A percentile compares a stretch with the other conserved stretches of the same genome.
These are phyloP conservation scores for Coniosporium tulheliwenetii DNA, from an alignment of 2,329 filamentous ascomycete species.

Conservation along the genomic window DNA sequence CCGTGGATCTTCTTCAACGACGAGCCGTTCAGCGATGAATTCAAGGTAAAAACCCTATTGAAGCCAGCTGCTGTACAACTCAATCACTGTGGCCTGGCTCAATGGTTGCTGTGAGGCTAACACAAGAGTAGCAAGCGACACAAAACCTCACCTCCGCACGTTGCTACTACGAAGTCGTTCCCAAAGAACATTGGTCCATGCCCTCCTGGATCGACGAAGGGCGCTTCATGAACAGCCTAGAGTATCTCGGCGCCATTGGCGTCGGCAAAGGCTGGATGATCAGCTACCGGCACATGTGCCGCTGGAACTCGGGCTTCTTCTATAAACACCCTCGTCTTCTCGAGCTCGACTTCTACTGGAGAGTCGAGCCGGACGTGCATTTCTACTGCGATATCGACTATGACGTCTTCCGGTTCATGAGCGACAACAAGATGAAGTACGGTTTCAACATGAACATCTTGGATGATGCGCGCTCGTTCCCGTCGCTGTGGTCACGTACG, in stretches of 20 bases:
- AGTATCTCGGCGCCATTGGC: slow-evolving; percentile 17
- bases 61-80: too few relatives aligned
- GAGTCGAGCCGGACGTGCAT: slow-evolving; percentile 42
- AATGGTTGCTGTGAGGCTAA: neutral
- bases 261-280: slow-evolving; percentile 19
- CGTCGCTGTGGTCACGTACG: slow-evolving; percentile 30
- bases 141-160: slow-evolving; percentile 13
- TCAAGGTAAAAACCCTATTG: slow-evolving; percentile 10
- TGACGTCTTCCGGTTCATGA: slow-evolving; percentile 21
- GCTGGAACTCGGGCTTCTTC: slow-evolving; percentile 24
- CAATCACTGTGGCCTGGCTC: too few relatives aligned
- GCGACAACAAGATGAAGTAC: slow-evolving; percentile 18
- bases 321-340: slow-evolving; percentile 22
- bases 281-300: slow-evolving; percentile 23
- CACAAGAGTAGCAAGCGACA: slow-evolving; percentile 6
- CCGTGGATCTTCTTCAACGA: slow-evolving; percentile 23
- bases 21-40: slow-evolving; percentile 16
- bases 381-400: slow-evolving; percentile 34
- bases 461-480: slow-evolving; percentile 27
- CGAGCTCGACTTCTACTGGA: slow-evolving; percentile 44
- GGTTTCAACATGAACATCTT: slow-evolving; percentile 38
- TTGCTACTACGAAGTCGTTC: slow-evolving; percentile 16
- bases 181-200: slow-evolving; percentile 14
- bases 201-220: slow-evolving; percentile 14
- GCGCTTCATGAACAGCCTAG: slow-evolving; percentile 16